Percentiles rank a stretch among this genome's conserved stretches.
phyloP scores from a whole-genome alignment of 228 moss, liverwort and hornwort genomes.

The Sphagnum magellanicum region DNA sequence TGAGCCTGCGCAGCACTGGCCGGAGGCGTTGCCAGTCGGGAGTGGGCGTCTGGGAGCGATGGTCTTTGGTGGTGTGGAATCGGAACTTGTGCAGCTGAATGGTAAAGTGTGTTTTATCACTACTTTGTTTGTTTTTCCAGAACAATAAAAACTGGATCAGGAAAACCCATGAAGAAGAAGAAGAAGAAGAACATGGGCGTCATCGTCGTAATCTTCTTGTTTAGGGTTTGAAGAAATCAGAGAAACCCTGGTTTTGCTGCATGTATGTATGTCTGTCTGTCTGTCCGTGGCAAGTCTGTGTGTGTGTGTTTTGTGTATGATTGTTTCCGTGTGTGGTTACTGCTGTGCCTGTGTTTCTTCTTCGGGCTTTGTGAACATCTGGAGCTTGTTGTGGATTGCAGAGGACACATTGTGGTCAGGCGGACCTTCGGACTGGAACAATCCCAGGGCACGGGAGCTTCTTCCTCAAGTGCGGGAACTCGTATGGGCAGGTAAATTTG shows the following conservation, averaged over 20 bases:
- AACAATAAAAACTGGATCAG: not conserved
- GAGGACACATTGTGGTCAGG: constrained; percentile 94
- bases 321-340: not conserved
- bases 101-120: constrained; percentile 20
- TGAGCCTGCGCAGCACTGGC: constrained; percentile 75
- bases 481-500: constrained; percentile 63
- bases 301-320: too few species aligned
- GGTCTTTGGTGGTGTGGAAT: constrained; percentile 75
- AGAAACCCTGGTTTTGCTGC: not conserved
- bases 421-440: constrained; percentile 90
- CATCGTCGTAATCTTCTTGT: not conserved
- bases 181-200: not conserved
- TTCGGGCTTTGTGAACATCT: too few species aligned
- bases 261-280: not conserved
- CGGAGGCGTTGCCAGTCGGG: constrained; percentile 80
- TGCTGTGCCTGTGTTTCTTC: not conserved
- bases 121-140: not conserved
- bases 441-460: constrained; percentile 43
- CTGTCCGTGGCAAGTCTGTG: not conserved
- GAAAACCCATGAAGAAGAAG: not conserved
- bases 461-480: constrained; percentile 70
- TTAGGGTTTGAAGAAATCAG: not conserved
- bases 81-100: constrained; percentile 81
- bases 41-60: constrained; percentile 89
- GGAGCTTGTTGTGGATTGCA: constrained; percentile 11